Base-by-base conservation (phyloP, 2,329 filamentous ascomycete genomes). In the Neofusicoccum sp. region DNA sequence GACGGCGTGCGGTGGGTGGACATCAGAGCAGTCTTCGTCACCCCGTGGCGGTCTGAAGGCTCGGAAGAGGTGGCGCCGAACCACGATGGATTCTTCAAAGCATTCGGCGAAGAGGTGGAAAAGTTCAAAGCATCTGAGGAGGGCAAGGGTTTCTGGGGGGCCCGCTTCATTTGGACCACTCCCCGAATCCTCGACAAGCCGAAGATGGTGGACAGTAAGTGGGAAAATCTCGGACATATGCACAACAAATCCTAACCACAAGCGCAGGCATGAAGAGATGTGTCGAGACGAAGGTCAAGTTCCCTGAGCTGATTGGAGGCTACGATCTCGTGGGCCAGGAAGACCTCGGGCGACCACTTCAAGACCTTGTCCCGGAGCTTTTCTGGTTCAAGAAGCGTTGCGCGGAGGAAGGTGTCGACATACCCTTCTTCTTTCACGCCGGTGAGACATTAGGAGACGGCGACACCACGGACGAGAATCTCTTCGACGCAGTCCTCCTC, bases 341-440 rank as follows among this genome's bases (percentile, higher is more conserved):
- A 79, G 91, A 96, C 71, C 75, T 84, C 1, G 93, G 93, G 1
- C 85, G 91, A 11, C 84, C 92, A 0, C 84, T 97, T 31, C 83
- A 84, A 34, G 90, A 95, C 68, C 79, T 96, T 3, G 84, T 94
- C 0, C 93, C 93, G 0, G 87, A 96, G 71, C 80, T 98, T 0
- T 94, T 97, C 76, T 97, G 92, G 92, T 97, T 98, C 83, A 88
- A 89, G 67, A 93, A 94, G 76, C 86, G 89, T 69, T 97, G 93
- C 74, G 85, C 86, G 0, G 84, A 91, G 71, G 89, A 92, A 71
- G 87, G 85, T 2, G 85, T 97, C 41, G 87, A 92, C 56, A 87
- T 99, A 8, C 94, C 94, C 0, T 97, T 97, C 80, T 96, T 96
- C 81, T 96, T 98, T 80, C 93, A 97, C 74, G 93, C 94, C 0